These are phyloP conservation scores for Haberlea rhodopensis DNA, from an alignment of 257 asterid genomes.

Conservation along the genomic window DNA sequence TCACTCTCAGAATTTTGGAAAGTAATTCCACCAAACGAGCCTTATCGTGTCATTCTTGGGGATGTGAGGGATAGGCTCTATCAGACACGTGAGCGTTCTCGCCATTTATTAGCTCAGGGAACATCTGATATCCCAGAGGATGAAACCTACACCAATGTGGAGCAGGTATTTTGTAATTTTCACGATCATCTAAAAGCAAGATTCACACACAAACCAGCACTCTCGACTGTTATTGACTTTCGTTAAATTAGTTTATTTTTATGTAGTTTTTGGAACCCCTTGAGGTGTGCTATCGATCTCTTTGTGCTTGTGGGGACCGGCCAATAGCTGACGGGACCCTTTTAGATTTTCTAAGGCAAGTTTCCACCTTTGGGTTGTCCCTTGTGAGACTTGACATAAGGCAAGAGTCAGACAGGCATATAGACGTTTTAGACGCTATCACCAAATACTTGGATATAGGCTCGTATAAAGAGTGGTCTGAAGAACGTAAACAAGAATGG, in stretches of 20 bases:
- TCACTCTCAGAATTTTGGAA: constrained; percentile 56
- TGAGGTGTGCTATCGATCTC: constrained; percentile 64
- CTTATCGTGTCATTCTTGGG: constrained; percentile 65
- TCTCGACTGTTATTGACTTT: background rate
- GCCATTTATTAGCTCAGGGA: constrained; percentile 47
- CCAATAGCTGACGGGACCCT: constrained; percentile 66
- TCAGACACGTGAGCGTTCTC: constrained; percentile 62
- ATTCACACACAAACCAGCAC: background rate
- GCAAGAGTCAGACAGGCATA: constrained; percentile 67
- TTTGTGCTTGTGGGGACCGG: constrained; percentile 58
- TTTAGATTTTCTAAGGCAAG: constrained; percentile 62
- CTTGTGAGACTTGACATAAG: constrained; percentile 57
- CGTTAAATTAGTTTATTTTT: constrained; percentile 11
- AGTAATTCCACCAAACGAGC: constrained; percentile 49
- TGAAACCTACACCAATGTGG: constrained; percentile 48
- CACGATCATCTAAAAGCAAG: background rate
- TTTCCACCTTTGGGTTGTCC: constrained; percentile 63
- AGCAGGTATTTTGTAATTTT: constrained; percentile 35
- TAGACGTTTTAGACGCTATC: constrained; percentile 57
- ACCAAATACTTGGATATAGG: constrained; percentile 54
- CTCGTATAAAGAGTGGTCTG: constrained; percentile 56
- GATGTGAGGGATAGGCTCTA: constrained; percentile 65
- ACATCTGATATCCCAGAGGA: constrained; percentile 57
- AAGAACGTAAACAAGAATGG: constrained; percentile 55
- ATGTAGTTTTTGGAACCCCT: constrained; percentile 62